These are phyloP conservation scores for Hygrophorus pudorinus DNA, from an alignment of 768 basidiomycete genomes.

Conservation along the genomic window DNA sequence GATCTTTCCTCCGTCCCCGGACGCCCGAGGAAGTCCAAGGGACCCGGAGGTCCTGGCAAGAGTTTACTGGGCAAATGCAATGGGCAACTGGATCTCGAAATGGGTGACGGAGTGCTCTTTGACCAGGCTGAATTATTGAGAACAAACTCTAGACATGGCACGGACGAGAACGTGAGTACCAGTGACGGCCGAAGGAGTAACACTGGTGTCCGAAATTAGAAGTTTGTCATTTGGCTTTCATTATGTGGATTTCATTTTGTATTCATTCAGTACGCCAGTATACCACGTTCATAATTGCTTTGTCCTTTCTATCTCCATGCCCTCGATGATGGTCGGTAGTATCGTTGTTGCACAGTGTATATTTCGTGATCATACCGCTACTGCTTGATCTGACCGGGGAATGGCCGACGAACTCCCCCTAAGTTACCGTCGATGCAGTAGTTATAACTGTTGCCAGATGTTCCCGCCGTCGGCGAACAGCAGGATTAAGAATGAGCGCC, in stretches of 20 bases:
- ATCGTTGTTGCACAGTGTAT: no score
- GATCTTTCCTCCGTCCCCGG: conserved; percentile 55
- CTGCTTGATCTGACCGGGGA: no score
- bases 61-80: background rate
- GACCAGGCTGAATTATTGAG: conserved; percentile 48
- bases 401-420: no score
- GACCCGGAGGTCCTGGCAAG: background rate
- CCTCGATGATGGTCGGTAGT: no score
- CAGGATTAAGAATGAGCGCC: conserved; percentile 58
- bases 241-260: background rate
- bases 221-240: background rate
- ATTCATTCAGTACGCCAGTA: background rate
- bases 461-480: conserved; percentile 6
- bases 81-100: conserved; percentile 15
- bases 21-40: conserved; percentile 14
- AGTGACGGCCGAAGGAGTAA: conserved; percentile 28
- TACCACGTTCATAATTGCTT: background rate
- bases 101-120: conserved; percentile 48
- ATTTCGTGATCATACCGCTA: no score
- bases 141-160: conserved; percentile 33
- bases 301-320: no score
- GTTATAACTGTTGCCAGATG: background rate
- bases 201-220: conserved; percentile 11
- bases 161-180: conserved; percentile 29
- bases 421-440: no score